Conservation (phyloP, 1,284 basidiomycete genomes). For the Flammula alnicola region DNA sequence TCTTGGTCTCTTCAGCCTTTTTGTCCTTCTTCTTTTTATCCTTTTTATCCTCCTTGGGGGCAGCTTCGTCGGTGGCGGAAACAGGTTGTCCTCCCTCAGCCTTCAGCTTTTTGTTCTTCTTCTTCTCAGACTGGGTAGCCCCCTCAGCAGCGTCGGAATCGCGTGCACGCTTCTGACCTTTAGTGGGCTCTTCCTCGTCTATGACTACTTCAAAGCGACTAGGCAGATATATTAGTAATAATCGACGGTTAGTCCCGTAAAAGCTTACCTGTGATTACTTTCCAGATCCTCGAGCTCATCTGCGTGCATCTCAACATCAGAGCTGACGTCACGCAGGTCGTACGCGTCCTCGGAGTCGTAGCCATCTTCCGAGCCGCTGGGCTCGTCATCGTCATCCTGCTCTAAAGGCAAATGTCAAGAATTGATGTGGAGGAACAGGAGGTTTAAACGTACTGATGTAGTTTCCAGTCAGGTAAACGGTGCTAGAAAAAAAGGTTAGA, state of each 20-base stretch:
- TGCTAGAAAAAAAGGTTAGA: constrained; percentile 44
- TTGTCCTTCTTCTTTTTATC: constrained; percentile 34
- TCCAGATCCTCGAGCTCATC: constrained; percentile 57
- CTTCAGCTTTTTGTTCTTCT: constrained; percentile 82
- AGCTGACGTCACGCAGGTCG: constrained; percentile 73
- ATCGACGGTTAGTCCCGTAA: no score
- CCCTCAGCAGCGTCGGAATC: constrained; percentile 53
- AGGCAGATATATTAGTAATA: no score
- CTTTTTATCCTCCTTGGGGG: constrained; percentile 46
- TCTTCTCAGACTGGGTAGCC: constrained; percentile 64
- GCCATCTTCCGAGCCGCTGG: constrained; percentile 47
- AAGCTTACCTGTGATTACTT: constrained; percentile 58
- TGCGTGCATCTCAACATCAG: constrained; percentile 72
- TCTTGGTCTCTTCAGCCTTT: constrained; percentile 32
- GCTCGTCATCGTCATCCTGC: constrained; percentile 44
- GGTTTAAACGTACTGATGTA: constrained; percentile 67
- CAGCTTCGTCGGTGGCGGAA: constrained; percentile 40
- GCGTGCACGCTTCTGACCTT: constrained; percentile 64
- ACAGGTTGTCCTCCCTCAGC: constrained; percentile 62
- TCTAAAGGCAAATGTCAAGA: constrained; percentile 39
- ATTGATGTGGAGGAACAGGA: not conserved
- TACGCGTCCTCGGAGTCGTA: constrained; percentile 59
- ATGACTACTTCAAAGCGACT: constrained; percentile 73
- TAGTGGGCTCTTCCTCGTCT: constrained; percentile 37
- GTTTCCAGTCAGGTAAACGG: constrained; percentile 89